Evolutionary conservation across 352 stramenopile genomes (phyloP).

Genomic region (Globisporangium barbulae): DNA sequence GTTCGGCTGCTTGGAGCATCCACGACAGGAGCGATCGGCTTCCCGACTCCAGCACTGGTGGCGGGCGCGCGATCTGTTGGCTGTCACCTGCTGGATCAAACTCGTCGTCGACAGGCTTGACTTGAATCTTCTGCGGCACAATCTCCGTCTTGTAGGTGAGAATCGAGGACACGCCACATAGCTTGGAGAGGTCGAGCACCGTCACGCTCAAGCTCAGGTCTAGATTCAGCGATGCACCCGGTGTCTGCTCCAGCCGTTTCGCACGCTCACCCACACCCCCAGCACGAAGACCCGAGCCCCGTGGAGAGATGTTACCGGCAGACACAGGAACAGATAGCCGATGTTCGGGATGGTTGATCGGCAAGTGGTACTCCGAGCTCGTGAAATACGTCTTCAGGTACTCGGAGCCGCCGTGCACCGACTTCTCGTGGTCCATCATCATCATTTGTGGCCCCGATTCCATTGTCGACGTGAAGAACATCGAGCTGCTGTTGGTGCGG

Average conservation of each 20-base stretch:
- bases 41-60: constrained; percentile 18
- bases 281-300: constrained; percentile 28
- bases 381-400: constrained; percentile 75
- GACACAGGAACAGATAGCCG: constrained; percentile 47
- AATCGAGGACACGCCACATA: constrained; percentile 73
- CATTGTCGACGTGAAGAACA: constrained; percentile 36
- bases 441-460: constrained; percentile 7
- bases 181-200: constrained; percentile 65
- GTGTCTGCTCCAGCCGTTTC: constrained; percentile 49
- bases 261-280: constrained; percentile 20
- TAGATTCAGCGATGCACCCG: constrained; percentile 37
- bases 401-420: constrained; percentile 65
- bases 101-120: constrained; percentile 20
- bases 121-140: constrained; percentile 17
- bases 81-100: neutral
- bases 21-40: constrained; percentile 58
- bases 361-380: constrained; percentile 61
- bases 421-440: constrained; percentile 36
- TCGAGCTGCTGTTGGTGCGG: constrained; percentile 19
- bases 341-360: constrained; percentile 68
- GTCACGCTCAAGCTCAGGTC: constrained; percentile 72
- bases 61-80: neutral
- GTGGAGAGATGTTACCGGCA: constrained; percentile 38
- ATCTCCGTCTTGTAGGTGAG: constrained; percentile 64
- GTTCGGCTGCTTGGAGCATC: constrained; percentile 49